Evolutionary conservation across 2,329 filamentous ascomycete species (phyloP).

Genomic region (Verticillium tricorpus): DNA sequence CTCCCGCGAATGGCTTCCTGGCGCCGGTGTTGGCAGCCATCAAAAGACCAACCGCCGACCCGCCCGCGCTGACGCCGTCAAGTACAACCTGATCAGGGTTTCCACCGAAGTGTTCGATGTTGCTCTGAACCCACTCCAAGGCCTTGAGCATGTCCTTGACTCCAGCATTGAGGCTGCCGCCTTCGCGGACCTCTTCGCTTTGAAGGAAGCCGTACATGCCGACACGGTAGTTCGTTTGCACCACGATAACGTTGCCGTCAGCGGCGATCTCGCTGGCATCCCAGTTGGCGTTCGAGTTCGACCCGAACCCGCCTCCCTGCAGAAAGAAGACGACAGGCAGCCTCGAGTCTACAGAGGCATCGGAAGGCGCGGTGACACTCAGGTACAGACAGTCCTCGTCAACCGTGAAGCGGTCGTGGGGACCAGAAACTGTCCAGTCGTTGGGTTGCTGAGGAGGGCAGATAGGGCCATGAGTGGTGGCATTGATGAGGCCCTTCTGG

Average conservation of each 20-base stretch:
- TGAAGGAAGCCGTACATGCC: conserved; percentile 68
- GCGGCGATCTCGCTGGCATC: conserved; percentile 59
- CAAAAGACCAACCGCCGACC: conserved; percentile 58
- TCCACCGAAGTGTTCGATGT: conserved; percentile 66
- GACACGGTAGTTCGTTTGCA: conserved; percentile 74
- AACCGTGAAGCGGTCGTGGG: conserved; percentile 15
- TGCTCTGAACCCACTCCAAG: conserved; percentile 63
- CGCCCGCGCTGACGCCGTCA: conserved; percentile 66
- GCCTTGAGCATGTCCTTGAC: conserved; percentile 40
- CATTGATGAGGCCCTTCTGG: conserved; percentile 41
- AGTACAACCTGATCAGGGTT: conserved; percentile 64
- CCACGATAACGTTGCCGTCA: conserved; percentile 59
- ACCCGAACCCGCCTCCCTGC: conserved; percentile 59
- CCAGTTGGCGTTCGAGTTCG: conserved; percentile 42
- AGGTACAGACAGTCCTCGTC: conserved; percentile 68
- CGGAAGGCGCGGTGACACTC: conserved; percentile 56
- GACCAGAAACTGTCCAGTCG: conserved; percentile 11
- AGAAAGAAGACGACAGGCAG: conserved; percentile 60
- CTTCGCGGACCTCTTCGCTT: conserved; percentile 9
- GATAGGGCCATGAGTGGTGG: conserved; percentile 27
- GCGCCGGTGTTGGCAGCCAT: conserved; percentile 51
- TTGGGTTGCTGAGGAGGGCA: conserved; percentile 25
- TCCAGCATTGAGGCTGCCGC: conserved; percentile 9
- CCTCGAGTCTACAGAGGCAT: conserved; percentile 40
- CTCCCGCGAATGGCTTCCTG: conserved; percentile 46